Evolutionary conservation across 805 yeast species (phyloP).

Genomic region (Nakazawaea populi): DNA sequence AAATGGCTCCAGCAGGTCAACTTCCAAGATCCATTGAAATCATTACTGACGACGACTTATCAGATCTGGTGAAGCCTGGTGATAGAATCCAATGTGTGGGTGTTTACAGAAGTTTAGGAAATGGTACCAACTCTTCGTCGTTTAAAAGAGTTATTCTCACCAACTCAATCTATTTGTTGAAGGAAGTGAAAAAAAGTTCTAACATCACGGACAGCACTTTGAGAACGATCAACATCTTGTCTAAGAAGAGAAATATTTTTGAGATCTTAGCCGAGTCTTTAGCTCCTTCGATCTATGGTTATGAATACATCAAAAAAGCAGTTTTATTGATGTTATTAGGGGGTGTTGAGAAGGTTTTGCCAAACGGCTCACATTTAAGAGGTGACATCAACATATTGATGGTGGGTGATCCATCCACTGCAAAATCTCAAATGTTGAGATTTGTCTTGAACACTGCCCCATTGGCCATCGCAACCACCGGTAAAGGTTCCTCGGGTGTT

Average conservation of each 20-base stretch:
- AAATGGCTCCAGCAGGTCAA: slow-evolving; percentile 96
- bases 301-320: slow-evolving; percentile 85
- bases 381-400: slow-evolving; percentile 94
- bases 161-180: slow-evolving; percentile 78
- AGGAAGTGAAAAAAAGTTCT: slow-evolving; percentile 63
- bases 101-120: slow-evolving; percentile 87
- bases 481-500: slow-evolving; percentile 99
- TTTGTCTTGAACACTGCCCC: slow-evolving; percentile 94
- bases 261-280: slow-evolving; percentile 77
- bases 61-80: slow-evolving; percentile 90
- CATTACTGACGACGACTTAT: slow-evolving; percentile 90
- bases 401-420: slow-evolving; percentile 99
- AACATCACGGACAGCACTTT: slow-evolving; percentile 72
- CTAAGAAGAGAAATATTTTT: slow-evolving; percentile 67
- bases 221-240: slow-evolving; percentile 74
- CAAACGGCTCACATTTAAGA: slow-evolving; percentile 93
- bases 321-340: slow-evolving; percentile 87
- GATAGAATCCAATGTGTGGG: slow-evolving; percentile 94
- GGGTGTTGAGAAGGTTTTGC: slow-evolving; percentile 90
- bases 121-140: slow-evolving; percentile 54
- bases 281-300: slow-evolving; percentile 96
- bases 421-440: slow-evolving; percentile 91
- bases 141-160: slow-evolving; percentile 83
- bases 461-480: slow-evolving; percentile 95
- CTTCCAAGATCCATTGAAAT: slow-evolving; percentile 90